phyloP scores from a whole-genome alignment of 176 grass and related monocot genomes.

The Aechmea fasciata region DNA sequence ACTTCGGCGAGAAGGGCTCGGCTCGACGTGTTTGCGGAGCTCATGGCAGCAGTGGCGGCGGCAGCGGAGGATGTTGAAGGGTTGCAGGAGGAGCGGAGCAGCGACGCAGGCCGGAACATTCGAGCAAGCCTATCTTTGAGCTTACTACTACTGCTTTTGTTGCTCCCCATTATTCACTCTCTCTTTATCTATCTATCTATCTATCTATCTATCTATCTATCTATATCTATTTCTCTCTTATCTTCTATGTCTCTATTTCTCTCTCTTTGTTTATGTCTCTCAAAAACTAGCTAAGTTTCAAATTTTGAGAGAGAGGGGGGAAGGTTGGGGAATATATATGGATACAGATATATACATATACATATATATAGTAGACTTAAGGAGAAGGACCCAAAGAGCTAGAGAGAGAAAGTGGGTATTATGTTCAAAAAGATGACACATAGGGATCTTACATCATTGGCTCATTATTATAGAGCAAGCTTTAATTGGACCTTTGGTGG shows the following conservation, averaged over 20 bases:
- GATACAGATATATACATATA: neutral
- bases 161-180: constrained; percentile 11
- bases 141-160: constrained; percentile 37
- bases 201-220: constrained; percentile 13
- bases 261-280: neutral
- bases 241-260: neutral
- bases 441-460: constrained; percentile 7
- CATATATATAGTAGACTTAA: neutral
- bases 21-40: constrained; percentile 17
- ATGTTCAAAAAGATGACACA: neutral
- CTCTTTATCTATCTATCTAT: neutral
- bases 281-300: neutral
- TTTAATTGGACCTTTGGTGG: too few relatives aligned
- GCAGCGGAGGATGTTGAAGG: constrained; percentile 20
- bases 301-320: neutral
- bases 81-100: constrained; percentile 77
- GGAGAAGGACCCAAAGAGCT: too few relatives aligned
- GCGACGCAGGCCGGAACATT: constrained; percentile 52
- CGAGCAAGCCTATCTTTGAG: constrained; percentile 56
- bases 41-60: constrained; percentile 17
- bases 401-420: too few relatives aligned
- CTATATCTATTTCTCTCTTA: neutral
- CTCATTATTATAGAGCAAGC: neutral
- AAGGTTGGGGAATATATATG: neutral
- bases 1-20: constrained; percentile 15